Evolutionary conservation across 2,329 filamentous ascomycete species (phyloP), one percentile per base, ranked within the genome.

Genomic region (Fusarium guadeloupense): DNA sequence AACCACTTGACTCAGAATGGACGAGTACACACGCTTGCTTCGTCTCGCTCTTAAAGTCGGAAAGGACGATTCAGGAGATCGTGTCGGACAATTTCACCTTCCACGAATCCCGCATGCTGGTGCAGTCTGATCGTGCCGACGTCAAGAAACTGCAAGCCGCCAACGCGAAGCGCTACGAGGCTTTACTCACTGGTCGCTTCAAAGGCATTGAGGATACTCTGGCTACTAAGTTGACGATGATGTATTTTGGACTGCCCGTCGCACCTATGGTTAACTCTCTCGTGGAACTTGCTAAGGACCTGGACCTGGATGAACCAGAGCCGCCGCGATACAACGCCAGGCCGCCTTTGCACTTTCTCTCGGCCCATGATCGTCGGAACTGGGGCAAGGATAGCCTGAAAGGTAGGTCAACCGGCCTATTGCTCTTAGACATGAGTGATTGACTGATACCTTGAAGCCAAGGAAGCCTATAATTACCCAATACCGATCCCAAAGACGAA

Each of bases 231-330:
- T 53, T 83, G 52, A 71, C 80, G 0, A 75, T 81, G 70, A 70
- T 81, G 38, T 81, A 78, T 65, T 83, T 82, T 54, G 81, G 80
- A 1, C 63, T 82, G 6, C 78, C 79, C 0, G 71, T 81, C 4
- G 77, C 77, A 43, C 79, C 81, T 10, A 54, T 74, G 9, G 35
- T 60, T 2, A 54, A 60, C 5, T 31, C 39, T 5, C n/a, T 69
- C 23, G 71, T 72, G 34, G 65, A 70, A 4, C 66, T 74, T 20
- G 54, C 68, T 10, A 50, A 50, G 31, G 51, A 16, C 47, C 68
- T 56, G 7, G 44, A 59, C 3, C 52, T 54, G 17, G 60, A 66
- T 14, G 57, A 53, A 19, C 42, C 33, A 39, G 57, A 56, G 31
- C 40, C 30, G 12, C 48, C 53, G 3, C 38, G 35, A 13, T 64